Evolutionary conservation across 805 yeast species (phyloP).

Genomic region (Starmerella apicola): DNA sequence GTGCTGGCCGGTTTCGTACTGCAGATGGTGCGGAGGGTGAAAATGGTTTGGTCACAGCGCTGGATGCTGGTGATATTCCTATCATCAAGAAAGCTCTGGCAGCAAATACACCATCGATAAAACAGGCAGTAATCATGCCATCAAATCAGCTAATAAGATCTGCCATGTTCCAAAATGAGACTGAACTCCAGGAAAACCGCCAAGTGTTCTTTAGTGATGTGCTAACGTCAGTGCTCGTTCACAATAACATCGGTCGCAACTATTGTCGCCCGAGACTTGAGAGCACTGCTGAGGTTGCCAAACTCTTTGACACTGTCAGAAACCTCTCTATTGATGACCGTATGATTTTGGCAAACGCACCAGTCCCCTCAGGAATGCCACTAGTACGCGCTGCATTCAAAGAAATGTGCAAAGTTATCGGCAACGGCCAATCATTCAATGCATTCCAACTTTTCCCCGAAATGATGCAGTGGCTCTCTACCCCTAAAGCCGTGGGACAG

Average conservation of each 20-base stretch:
- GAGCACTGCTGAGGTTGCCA: constrained; percentile 28
- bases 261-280: constrained; percentile 7
- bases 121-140: constrained; percentile 69
- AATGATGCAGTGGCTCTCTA: constrained; percentile 4
- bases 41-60: constrained; percentile 17
- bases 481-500: constrained; percentile 5
- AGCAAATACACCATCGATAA: constrained; percentile 26
- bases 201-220: constrained; percentile 8
- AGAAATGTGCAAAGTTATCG: constrained; percentile 42
- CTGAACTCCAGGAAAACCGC: constrained; percentile 24
- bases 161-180: constrained; percentile 42
- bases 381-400: constrained; percentile 34
- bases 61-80: constrained; percentile 1
- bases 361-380: constrained; percentile 33
- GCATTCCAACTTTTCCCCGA: constrained; percentile 37
- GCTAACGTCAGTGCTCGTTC: constrained; percentile 1
- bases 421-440: constrained; percentile 40
- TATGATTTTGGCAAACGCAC: constrained; percentile 48
- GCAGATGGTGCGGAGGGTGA: constrained; percentile 36
- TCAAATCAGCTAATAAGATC: constrained; percentile 60
- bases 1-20: constrained; percentile 74
- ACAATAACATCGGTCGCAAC: constrained; percentile 1
- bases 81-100: constrained; percentile 12
- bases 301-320: constrained; percentile 33
- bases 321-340: constrained; percentile 45